These are phyloP conservation scores for Chloropicon primus DNA, from an alignment of 139 green algal species.

Conservation along the genomic window DNA sequence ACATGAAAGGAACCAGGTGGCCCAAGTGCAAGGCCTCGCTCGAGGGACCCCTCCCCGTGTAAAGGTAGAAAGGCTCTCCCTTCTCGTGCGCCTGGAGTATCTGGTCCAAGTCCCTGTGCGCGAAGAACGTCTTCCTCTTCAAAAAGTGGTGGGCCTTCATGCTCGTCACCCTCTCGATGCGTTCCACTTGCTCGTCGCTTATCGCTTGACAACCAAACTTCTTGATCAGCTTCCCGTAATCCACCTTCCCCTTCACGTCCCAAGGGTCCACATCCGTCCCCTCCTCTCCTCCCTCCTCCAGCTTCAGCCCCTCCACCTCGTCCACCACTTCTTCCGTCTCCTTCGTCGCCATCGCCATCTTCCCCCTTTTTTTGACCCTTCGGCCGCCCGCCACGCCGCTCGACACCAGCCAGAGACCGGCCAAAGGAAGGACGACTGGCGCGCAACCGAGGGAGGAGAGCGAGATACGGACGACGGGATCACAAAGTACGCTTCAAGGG, in stretches of 20 bases:
- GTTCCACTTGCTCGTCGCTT: conserved; percentile 24
- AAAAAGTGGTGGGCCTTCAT: conserved; percentile 80
- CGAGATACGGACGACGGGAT: too few species aligned
- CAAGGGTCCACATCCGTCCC: conserved; percentile 49
- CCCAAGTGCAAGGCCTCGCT: conserved; percentile 92
- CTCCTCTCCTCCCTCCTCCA: neutral
- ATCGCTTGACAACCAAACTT: conserved; percentile 62
- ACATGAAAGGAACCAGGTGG: conserved; percentile 94
- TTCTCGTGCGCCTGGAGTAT: conserved; percentile 85
- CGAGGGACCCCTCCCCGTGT: conserved; percentile 87
- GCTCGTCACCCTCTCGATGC: conserved; percentile 45
- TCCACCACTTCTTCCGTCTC: neutral
- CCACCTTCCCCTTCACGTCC: conserved; percentile 80
- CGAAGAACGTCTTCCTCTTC: conserved; percentile 84
- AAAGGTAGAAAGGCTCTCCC: conserved; percentile 91
- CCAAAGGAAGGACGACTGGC: too few species aligned
- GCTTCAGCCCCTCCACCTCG: neutral
- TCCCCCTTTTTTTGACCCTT: neutral
- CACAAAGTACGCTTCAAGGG: too few species aligned
- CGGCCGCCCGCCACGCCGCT: too few species aligned
- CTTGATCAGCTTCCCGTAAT: conserved; percentile 89
- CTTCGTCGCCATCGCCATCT: neutral
- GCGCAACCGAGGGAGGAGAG: too few species aligned
- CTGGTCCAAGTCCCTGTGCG: conserved; percentile 71
- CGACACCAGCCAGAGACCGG: too few species aligned